Evolutionary conservation across 2,329 filamentous ascomycete genomes (phyloP), one percentile per base, ranked within the genome.

Genomic region (Myriangium duriaei): DNA sequence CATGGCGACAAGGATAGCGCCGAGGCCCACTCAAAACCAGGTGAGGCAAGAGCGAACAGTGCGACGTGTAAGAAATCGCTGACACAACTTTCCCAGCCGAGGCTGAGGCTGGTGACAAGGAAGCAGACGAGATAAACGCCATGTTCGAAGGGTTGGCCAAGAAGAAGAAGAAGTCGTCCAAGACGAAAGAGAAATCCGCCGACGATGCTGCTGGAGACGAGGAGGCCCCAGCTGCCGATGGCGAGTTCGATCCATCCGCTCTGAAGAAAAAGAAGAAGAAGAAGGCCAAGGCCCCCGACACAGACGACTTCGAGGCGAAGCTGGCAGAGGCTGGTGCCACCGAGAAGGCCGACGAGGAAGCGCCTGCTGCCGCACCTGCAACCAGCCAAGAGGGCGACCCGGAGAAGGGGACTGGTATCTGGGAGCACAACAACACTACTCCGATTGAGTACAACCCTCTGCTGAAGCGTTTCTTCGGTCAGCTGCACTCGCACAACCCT

Each of bases 401-500:
- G 69, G 77, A 87, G 51, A 73, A 78, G 58, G 87, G 87, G 49
- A 94, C 85, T 30, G 87, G 87, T 45, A 82, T 94, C 64, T 95
- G 85, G 84, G 66, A 72, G 48, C 86, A 94, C 68, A 76, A 87
- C 55, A 75, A 80, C 59, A 77, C 74, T 41, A 76, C 77, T 57
- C 61, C 77, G 47, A 85, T 96, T 63, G 77, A 72, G 56, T 98
- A 95, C 72, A 74, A 77, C 54, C 72, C 86, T 46, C 77, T 98
- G 35, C 78, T 96, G 48, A 74, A 72, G 55, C 84, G 91, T 51
- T 98, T 98, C 74, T 98, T 95, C 75, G 80, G 76, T 57, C 81
- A 93, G 49, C 77, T 98, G 47, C 79, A 91, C 63, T 83, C 88
- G 64, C 87, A 92, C 71, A 93, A 98, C 70, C 91, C 91, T 52